Evolutionary conservation across 257 asterid genomes (phyloP).

Genomic region (Orobanche coerulescens): DNA sequence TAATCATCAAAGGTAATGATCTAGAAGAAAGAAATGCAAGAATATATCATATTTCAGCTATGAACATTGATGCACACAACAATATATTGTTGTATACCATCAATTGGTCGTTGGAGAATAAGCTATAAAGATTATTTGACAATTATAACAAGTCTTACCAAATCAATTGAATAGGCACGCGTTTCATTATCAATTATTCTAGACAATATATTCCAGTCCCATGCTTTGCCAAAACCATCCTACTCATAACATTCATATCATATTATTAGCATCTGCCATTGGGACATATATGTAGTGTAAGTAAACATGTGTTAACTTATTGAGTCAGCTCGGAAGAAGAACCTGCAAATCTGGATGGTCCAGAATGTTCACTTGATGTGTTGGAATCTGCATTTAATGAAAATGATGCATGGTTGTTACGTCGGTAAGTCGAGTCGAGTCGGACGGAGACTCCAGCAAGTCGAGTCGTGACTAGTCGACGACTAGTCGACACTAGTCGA

Average conservation of each 20-base stretch:
- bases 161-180: slow-evolving; percentile 40
- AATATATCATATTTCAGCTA: background rate
- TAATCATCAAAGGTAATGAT: slow-evolving; percentile 69
- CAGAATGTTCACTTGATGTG: slow-evolving; percentile 58
- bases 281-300: background rate
- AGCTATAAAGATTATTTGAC: background rate
- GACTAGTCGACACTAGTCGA: too few species aligned
- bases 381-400: slow-evolving; percentile 50
- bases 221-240: slow-evolving; percentile 84
- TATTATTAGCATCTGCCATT: slow-evolving; percentile 21
- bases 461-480: too few species aligned
- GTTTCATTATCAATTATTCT: slow-evolving; percentile 47
- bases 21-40: slow-evolving; percentile 32
- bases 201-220: slow-evolving; percentile 53
- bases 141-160: slow-evolving; percentile 36
- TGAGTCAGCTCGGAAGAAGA: slow-evolving; percentile 15
- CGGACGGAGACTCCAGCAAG: too few species aligned
- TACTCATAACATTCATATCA: slow-evolving; percentile 23
- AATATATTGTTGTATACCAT: background rate
- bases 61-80: background rate
- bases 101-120: slow-evolving; percentile 3
- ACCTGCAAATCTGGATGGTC: slow-evolving; percentile 92
- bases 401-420: too few species aligned
- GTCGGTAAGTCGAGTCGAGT: too few species aligned
- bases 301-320: slow-evolving; percentile 15